Conservation (phyloP, 1,284 basidiomycete species). For the Ganoderma boninense region DNA sequence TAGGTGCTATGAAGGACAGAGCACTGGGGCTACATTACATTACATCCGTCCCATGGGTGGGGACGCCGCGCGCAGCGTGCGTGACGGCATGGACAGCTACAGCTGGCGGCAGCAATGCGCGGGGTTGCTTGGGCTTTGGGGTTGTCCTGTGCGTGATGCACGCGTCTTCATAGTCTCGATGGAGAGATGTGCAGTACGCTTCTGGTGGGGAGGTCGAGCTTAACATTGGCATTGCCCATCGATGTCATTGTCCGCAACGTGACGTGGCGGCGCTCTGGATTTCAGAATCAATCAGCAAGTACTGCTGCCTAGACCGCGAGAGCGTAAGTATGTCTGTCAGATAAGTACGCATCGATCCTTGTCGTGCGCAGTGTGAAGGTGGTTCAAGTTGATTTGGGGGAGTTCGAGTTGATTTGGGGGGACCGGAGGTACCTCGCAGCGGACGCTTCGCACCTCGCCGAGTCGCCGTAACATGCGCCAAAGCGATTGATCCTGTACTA, state of each 20-base stretch:
- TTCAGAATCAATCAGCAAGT: background rate
- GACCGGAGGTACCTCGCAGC: background rate
- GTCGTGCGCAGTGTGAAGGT: too few relatives aligned
- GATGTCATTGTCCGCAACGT: background rate
- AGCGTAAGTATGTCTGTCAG: too few relatives aligned
- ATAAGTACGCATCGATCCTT: background rate
- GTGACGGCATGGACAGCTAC: background rate
- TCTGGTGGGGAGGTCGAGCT: background rate
- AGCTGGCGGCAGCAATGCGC: background rate
- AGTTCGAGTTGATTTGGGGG: background rate
- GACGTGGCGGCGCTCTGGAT: background rate
- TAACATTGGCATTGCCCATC: background rate
- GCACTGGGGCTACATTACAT: background rate
- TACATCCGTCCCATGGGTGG: background rate
- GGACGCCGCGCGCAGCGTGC: background rate
- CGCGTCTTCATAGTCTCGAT: background rate
- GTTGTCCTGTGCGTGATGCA: constrained; percentile 4
- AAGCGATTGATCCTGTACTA: background rate
- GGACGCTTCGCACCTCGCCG: background rate
- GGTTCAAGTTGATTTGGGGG: background rate
- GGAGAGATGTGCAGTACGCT: background rate
- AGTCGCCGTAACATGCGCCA: background rate
- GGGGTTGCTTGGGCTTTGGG: too few relatives aligned
- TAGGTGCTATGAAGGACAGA: too few relatives aligned
- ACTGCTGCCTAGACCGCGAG: background rate